Evolutionary conservation across 2,329 filamentous ascomycete species (phyloP).

Genomic region (Zymoseptoria brevis): DNA sequence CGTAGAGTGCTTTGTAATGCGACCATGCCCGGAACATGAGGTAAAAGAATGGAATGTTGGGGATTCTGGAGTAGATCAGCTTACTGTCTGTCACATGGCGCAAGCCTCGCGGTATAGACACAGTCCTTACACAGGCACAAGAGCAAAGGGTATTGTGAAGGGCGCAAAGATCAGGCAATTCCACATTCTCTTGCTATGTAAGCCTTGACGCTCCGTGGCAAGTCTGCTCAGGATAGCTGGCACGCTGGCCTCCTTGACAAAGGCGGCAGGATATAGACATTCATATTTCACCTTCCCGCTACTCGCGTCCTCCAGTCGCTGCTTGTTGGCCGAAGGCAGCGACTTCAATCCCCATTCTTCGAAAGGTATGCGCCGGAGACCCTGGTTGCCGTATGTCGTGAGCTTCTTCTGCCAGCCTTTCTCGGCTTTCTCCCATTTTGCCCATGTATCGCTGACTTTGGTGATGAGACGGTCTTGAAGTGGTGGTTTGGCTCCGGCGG

Average conservation of each 20-base stretch:
- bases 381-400: conserved; percentile 76
- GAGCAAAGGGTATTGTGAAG: conserved; percentile 69
- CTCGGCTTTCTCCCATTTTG: conserved; percentile 70
- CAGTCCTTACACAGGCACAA: conserved; percentile 69
- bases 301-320: conserved; percentile 56
- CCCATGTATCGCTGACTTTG: conserved; percentile 71
- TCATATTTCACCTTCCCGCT: conserved; percentile 49
- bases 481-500: conserved; percentile 45
- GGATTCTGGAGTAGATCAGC: conserved; percentile 52
- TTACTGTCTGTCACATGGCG: neutral
- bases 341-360: conserved; percentile 98
- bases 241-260: conserved; percentile 57
- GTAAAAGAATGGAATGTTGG: conserved; percentile 96
- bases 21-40: conserved; percentile 85
- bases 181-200: conserved; percentile 69
- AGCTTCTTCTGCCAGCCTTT: conserved; percentile 75
- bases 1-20: conserved; percentile 77
- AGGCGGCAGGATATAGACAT: conserved; percentile 59
- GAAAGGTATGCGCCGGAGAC: conserved; percentile 80
- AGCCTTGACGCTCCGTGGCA: conserved; percentile 68
- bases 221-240: conserved; percentile 58
- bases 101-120: neutral
- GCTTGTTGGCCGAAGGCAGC: conserved; percentile 69
- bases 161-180: conserved; percentile 81
- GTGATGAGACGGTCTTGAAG: conserved; percentile 61